Base-by-base conservation (phyloP, 495 filamentous ascomycete genomes). In the Copromyces sp. region DNA sequence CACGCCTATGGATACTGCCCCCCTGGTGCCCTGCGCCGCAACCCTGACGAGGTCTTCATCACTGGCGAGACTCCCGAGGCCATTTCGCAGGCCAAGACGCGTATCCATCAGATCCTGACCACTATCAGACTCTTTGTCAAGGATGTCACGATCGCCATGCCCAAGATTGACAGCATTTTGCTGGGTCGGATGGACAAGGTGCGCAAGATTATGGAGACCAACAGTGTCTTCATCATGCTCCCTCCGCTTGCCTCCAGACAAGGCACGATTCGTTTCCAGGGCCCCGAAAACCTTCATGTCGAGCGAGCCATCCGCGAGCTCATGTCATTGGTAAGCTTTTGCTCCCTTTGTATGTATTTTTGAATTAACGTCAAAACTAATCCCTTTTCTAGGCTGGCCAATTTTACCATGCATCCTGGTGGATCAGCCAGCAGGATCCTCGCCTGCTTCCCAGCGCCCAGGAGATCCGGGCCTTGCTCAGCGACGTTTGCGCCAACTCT, bases 331-430 rank as follows among this genome's bases (percentile, higher is more conserved):
- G 93, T 94, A 88, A 75, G 89, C 80, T 59, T 59, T 7, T 29
- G 24, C 47, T 59, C 47, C 20, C 11, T 59, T 32, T 7, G 12
- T 14, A 53, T 39, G 38, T 45, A 8, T 29, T 29, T 8, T 39
- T 35, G 35, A 9, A 42, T 17, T 16, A 65, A 5, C 61, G 20
- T 24, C 29, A 45, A 6, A 82, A 72, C 82, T 84, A 79, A 86
- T 77, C 42, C 20, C 47, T 35, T 29, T 14, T 73, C 39, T 59
- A 94, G 93, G 93, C 93, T 71, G 94, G 94, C 39, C 95, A 99
- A 84, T 99, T 98, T 83, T 99, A 99, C 81, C 94, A 92, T 76
- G 94, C 95, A 39, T 93, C 93, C 2, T 99, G 96, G 95, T 97
- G 92, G 89, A 91, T 98, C 74, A 89, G 93, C 75, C 89, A 92